These are phyloP conservation scores for Ogataea methylovora DNA, from an alignment of 805 yeast genomes.

Conservation along the genomic window DNA sequence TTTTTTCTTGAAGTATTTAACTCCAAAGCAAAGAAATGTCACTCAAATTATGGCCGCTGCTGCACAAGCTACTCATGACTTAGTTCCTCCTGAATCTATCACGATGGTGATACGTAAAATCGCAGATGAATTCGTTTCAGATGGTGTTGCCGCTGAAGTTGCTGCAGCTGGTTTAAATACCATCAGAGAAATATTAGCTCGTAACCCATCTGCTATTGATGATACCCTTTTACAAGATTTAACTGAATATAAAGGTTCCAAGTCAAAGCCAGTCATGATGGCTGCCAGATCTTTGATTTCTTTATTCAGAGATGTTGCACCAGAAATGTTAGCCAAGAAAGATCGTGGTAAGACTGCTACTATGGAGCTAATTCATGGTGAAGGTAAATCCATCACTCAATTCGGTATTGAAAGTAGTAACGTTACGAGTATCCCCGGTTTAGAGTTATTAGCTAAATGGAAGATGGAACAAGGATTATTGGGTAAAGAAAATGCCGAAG, in stretches of 20 bases:
- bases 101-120: constrained; percentile 77
- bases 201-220: constrained; percentile 94
- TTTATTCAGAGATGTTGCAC: constrained; percentile 89
- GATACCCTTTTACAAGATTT: constrained; percentile 82
- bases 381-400: constrained; percentile 40
- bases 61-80: constrained; percentile 94
- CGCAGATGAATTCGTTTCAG: constrained; percentile 96
- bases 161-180: constrained; percentile 98
- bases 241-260: constrained; percentile 85
- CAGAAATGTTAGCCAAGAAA: constrained; percentile 84
- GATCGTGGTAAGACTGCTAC: constrained; percentile 93
- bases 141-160: constrained; percentile 97
- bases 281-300: constrained; percentile 88
- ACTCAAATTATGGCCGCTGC: constrained; percentile 95
- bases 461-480: constrained; percentile 48
- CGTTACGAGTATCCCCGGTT: constrained; percentile 78
- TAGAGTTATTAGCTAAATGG: constrained; percentile 88
- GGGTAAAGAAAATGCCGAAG: constrained; percentile 49
- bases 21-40: constrained; percentile 91
- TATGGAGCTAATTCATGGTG: constrained; percentile 65
- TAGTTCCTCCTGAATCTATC: constrained; percentile 93
- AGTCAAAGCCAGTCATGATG: constrained; percentile 87
- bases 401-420: constrained; percentile 68
- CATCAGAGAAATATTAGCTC: constrained; percentile 82
- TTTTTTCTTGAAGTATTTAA: constrained; percentile 77